These are phyloP conservation scores for Solanum lycopersicoides DNA, from an alignment of 257 asterid genomes.

Conservation along the genomic window DNA sequence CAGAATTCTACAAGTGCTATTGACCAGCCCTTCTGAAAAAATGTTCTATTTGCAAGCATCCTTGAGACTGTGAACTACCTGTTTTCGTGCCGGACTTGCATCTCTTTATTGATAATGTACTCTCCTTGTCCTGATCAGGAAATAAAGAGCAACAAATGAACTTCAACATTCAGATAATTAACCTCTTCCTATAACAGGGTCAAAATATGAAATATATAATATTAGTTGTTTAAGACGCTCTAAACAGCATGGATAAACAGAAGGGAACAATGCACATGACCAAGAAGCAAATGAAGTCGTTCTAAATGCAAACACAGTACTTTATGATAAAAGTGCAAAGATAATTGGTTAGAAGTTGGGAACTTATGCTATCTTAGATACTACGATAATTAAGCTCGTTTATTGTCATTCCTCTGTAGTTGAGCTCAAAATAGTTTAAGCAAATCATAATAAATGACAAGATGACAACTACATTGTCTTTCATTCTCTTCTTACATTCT, in stretches of 20 bases:
- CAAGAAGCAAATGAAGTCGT: neutral
- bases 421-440: neutral
- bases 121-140: conserved; percentile 34
- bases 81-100: conserved; percentile 33
- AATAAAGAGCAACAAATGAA: neutral
- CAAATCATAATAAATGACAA: neutral
- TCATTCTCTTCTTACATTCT: neutral
- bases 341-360: neutral
- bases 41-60: conserved; percentile 73
- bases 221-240: neutral
- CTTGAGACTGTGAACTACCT: conserved; percentile 34
- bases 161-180: neutral
- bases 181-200: neutral
- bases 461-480: neutral
- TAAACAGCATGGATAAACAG: neutral
- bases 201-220: neutral
- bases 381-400: neutral
- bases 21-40: conserved; percentile 59
- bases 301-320: neutral
- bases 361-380: neutral
- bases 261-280: neutral
- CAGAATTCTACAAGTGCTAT: conserved; percentile 3
- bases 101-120: conserved; percentile 28
- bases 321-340: neutral
- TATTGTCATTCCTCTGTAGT: neutral